A percentile compares a stretch with the other conserved stretches of the same genome.
Conservation (phyloP, 2,329 filamentous ascomycete species). For the Fusarium sp. region DNA sequence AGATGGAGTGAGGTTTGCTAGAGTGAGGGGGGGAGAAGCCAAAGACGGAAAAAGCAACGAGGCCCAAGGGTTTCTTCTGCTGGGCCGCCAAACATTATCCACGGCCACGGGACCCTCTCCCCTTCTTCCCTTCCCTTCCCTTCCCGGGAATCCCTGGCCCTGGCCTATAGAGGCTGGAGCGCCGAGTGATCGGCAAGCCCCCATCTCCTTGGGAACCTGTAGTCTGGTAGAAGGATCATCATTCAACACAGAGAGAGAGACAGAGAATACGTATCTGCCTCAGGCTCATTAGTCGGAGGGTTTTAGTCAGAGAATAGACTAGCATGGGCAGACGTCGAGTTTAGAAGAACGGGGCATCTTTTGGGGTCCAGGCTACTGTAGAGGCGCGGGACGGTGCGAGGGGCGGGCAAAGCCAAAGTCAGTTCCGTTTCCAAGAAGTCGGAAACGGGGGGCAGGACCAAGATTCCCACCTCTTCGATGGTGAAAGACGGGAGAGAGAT, state of each 20-base stretch:
- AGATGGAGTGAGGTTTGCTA: neutral
- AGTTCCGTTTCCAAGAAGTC: slow-evolving; percentile 1
- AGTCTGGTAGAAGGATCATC: neutral
- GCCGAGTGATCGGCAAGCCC: slow-evolving; percentile 19
- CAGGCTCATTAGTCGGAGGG: neutral
- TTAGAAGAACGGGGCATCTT: neutral
- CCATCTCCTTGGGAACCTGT: neutral
- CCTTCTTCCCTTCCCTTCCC: neutral
- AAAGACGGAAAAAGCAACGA: slow-evolving; percentile 4
- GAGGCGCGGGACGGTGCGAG: slow-evolving; percentile 13
- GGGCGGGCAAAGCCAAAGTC: neutral
- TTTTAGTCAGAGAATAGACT: neutral
- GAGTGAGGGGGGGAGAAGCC: neutral
- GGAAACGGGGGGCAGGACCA: neutral
- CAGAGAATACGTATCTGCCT: neutral
- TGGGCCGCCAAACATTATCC: neutral
- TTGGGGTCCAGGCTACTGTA: neutral
- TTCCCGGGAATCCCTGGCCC: neutral
- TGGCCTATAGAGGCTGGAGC: neutral
- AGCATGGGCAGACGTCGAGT: slow-evolving; percentile 17
- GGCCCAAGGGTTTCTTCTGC: slow-evolving; percentile 1
- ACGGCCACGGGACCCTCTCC: neutral
- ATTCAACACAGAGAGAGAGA: neutral
- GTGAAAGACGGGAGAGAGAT: slow-evolving; percentile 11
- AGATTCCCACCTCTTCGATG: neutral